Evolutionary conservation across 1,139 yeast genomes (phyloP).

Genomic region (Pichia sp.): DNA sequence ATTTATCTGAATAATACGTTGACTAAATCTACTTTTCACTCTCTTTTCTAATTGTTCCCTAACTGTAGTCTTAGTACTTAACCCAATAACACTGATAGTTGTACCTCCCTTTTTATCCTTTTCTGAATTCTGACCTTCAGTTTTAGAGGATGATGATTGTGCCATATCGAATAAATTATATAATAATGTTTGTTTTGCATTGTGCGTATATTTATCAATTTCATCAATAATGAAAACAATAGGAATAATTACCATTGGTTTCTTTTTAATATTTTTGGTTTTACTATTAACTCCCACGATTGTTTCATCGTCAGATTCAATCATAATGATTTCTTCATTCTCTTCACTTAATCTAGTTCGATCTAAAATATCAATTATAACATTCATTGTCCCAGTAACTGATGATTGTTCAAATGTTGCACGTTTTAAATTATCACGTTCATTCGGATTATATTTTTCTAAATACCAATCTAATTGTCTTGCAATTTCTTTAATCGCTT

Average conservation of each 20-base stretch:
- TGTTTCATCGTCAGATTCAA: constrained; percentile 4
- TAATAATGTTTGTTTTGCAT: constrained; percentile 69
- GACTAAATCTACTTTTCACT: constrained; percentile 85
- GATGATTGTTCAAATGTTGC: constrained; percentile 39
- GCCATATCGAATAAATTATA: constrained; percentile 84
- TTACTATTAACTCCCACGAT: background rate
- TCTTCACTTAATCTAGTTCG: constrained; percentile 31
- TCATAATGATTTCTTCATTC: constrained; percentile 8
- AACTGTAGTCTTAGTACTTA: constrained; percentile 67
- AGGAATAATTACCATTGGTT: constrained; percentile 36
- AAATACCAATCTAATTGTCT: constrained; percentile 59
- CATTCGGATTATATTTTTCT: constrained; percentile 13
- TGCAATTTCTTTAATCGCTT: constrained; percentile 81
- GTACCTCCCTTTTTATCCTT: constrained; percentile 30
- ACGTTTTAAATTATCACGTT: constrained; percentile 6
- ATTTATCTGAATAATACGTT: constrained; percentile 57
- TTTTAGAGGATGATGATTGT: constrained; percentile 41
- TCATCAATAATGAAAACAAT: constrained; percentile 79
- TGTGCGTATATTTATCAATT: constrained; percentile 69
- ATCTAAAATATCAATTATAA: constrained; percentile 41
- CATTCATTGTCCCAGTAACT: constrained; percentile 47
- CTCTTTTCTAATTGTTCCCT: constrained; percentile 84
- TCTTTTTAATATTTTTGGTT: constrained; percentile 12
- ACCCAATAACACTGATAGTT: constrained; percentile 79
- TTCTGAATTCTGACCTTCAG: background rate